phyloP scores from a whole-genome alignment of 78 protist genomes.

The Emiliania huxleyi region DNA sequence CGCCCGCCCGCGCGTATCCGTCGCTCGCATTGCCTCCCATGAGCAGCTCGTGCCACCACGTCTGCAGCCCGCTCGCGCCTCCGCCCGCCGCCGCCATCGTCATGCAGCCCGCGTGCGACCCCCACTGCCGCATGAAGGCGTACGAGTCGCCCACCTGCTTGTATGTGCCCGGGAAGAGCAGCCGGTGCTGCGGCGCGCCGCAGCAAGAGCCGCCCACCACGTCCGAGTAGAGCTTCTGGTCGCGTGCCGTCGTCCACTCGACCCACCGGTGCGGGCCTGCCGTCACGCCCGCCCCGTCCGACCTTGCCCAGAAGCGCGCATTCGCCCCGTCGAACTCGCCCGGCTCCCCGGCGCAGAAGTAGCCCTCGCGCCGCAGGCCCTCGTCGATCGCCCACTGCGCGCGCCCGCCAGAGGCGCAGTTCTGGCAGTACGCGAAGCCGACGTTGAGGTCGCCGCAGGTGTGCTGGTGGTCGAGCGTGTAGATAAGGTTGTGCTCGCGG shows the following conservation, averaged over 20 bases:
- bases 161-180: not conserved
- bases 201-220: not conserved
- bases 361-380: not conserved
- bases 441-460: not conserved
- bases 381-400: not conserved
- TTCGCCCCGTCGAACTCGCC: not conserved
- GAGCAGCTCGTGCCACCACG: constrained; percentile 7
- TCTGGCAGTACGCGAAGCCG: not conserved
- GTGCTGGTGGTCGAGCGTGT: not conserved
- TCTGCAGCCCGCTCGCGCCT: not conserved
- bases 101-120: not conserved
- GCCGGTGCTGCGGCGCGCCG: not conserved
- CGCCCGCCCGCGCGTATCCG: not conserved
- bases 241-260: not conserved
- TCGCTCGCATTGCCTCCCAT: not conserved
- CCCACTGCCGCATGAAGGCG: constrained; percentile 22
- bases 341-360: not conserved
- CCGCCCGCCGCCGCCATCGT: not conserved
- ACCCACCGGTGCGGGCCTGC: not conserved
- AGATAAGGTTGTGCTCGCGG: not conserved
- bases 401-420: not conserved
- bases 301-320: not conserved
- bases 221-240: not conserved
- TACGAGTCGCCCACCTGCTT: not conserved
- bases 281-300: not conserved